Evolutionary conservation across 345 rosid genomes (phyloP).

Genomic region (Citrus medica): DNA sequence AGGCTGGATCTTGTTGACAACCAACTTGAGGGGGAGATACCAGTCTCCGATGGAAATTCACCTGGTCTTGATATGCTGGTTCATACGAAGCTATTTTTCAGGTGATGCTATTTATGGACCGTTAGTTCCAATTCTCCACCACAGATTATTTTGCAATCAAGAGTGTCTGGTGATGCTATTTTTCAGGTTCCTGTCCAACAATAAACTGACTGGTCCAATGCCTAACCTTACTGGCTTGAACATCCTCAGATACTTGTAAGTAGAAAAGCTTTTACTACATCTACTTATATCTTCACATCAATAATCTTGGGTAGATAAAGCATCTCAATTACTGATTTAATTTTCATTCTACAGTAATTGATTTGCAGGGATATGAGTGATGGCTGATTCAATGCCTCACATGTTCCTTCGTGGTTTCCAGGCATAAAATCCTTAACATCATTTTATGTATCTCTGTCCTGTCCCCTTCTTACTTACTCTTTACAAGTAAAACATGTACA

Average conservation of each 20-base stretch:
- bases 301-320: background rate
- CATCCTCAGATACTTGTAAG: slow-evolving; percentile 65
- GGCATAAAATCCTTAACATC: slow-evolving; percentile 49
- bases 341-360: background rate
- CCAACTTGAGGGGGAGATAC: too few relatives aligned
- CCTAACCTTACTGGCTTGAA: slow-evolving; percentile 59
- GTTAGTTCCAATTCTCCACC: background rate
- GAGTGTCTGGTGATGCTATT: background rate
- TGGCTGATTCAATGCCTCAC: slow-evolving; percentile 45
- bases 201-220: slow-evolving; percentile 47
- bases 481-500: too few relatives aligned
- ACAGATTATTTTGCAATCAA: background rate
- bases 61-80: too few relatives aligned
- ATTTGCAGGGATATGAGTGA: slow-evolving; percentile 74
- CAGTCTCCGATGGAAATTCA: too few relatives aligned
- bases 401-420: slow-evolving; percentile 59
- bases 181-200: slow-evolving; percentile 74
- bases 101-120: background rate
- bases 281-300: background rate
- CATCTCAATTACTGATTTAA: background rate
- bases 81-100: too few relatives aligned
- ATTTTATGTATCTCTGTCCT: slow-evolving; percentile 46
- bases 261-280: background rate
- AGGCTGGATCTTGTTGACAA: too few relatives aligned
- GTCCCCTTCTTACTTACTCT: background rate